phyloP scores from a whole-genome alignment of 768 basidiomycete genomes.

The Lyophyllum decastes region DNA sequence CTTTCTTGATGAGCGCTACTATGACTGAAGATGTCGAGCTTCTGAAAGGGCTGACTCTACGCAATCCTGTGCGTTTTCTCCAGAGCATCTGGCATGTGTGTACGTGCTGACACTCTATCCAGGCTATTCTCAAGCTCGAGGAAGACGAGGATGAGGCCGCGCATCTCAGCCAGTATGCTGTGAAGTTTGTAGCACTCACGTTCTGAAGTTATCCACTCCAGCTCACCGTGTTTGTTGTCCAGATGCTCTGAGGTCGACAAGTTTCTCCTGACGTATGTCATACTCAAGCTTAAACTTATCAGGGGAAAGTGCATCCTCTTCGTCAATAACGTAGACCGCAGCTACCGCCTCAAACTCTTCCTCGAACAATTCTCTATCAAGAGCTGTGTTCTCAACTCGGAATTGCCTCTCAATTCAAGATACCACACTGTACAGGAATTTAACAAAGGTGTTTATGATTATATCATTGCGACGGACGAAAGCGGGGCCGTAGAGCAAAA shows the following conservation, averaged over 20 bases:
- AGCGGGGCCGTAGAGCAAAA: conserved; percentile 52
- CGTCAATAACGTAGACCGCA: conserved; percentile 93
- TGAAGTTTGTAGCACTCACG: conserved; percentile 47
- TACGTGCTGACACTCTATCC: conserved; percentile 2
- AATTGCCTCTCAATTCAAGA: conserved; percentile 92
- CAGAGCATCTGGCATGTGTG: background rate
- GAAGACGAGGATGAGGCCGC: conserved; percentile 84
- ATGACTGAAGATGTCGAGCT: conserved; percentile 95
- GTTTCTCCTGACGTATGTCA: conserved; percentile 93
- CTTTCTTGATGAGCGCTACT: conserved; percentile 96
- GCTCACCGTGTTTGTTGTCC: background rate
- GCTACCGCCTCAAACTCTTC: conserved; percentile 96
- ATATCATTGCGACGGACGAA: conserved; percentile 98
- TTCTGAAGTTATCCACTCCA: background rate
- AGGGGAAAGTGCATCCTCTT: conserved; percentile 96
- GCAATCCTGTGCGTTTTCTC: conserved; percentile 72
- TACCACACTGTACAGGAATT: conserved; percentile 99
- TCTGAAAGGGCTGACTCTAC: conserved; percentile 83
- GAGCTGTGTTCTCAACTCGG: conserved; percentile 94
- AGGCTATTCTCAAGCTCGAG: conserved; percentile 87
- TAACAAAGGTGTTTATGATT: conserved; percentile 97
- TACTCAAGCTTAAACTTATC: conserved; percentile 94
- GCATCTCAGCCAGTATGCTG: conserved; percentile 83
- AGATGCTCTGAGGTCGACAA: conserved; percentile 95
- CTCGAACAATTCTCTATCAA: conserved; percentile 97